These are phyloP conservation scores for Pseudogymnoascus sp. DNA, from an alignment of 2,329 filamentous ascomycete species.

Conservation along the genomic window DNA sequence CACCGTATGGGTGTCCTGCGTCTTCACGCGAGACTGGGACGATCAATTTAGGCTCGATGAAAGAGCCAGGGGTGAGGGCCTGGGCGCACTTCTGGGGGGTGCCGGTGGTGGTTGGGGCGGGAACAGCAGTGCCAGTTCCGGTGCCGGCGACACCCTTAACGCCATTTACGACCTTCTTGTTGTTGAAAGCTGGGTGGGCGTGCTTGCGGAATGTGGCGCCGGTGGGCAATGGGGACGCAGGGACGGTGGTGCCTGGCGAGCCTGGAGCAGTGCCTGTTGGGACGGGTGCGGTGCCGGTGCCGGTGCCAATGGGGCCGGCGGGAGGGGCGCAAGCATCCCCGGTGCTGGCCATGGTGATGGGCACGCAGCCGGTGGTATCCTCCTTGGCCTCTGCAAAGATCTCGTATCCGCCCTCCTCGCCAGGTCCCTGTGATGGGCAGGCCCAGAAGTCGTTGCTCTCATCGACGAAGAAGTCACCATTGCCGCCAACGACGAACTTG, in stretches of 20 bases:
- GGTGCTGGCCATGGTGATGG: slow-evolving; percentile 17
- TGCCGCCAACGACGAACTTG: slow-evolving; percentile 19
- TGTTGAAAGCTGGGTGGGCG: background rate
- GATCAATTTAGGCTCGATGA: slow-evolving; percentile 24
- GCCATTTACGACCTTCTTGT: background rate
- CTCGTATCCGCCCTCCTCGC: slow-evolving; percentile 22
- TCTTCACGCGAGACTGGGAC: slow-evolving; percentile 21
- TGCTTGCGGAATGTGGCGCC: background rate
- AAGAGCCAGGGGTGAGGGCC: slow-evolving; percentile 17
- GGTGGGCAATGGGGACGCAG: slow-evolving; percentile 4
- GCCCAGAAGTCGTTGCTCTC: slow-evolving; percentile 20
- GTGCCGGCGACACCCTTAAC: background rate
- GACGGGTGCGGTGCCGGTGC: background rate
- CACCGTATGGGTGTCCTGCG: slow-evolving; percentile 18
- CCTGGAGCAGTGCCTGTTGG: background rate
- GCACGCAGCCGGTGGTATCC: slow-evolving; percentile 21
- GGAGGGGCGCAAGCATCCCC: background rate
- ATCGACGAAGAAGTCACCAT: slow-evolving; percentile 18
- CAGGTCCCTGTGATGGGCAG: slow-evolving; percentile 22
- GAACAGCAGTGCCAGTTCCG: background rate
- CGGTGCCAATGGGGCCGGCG: background rate
- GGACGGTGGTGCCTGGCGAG: background rate
- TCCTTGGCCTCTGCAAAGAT: slow-evolving; percentile 20
- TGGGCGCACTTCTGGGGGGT: slow-evolving; percentile 19
- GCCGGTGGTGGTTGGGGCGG: background rate